These are phyloP conservation scores for Fusarium siculi DNA, from an alignment of 2,329 filamentous ascomycete genomes.

Conservation along the genomic window DNA sequence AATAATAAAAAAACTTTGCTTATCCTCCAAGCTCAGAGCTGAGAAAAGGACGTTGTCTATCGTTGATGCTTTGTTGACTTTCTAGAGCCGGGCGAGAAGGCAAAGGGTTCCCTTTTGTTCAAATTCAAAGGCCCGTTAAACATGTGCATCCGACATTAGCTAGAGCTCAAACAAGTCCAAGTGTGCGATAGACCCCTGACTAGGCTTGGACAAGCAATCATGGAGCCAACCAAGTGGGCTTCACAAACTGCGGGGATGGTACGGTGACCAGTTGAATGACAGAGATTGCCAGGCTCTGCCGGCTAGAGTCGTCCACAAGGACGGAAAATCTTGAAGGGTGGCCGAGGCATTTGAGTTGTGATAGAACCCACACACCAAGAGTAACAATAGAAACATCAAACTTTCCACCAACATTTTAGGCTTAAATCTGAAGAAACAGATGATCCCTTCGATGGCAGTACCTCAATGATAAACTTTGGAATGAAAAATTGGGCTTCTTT, in stretches of 20 bases:
- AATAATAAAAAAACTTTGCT: background rate
- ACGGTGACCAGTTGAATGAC: conserved; percentile 42
- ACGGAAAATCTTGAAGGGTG: conserved; percentile 38
- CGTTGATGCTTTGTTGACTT: conserved; percentile 28
- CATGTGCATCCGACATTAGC: conserved; percentile 38
- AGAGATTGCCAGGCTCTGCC: conserved; percentile 12
- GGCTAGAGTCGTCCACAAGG: conserved; percentile 39
- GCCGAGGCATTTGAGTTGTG: conserved; percentile 8
- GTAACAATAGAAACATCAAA: conserved; percentile 8
- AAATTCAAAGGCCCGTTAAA: conserved; percentile 25
- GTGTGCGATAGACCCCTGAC: conserved; percentile 43
- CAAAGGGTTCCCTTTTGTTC: conserved; percentile 34
- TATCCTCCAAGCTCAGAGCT: conserved; percentile 1
- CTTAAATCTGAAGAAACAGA: background rate
- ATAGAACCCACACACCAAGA: conserved; percentile 3
- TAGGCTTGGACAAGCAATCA: conserved; percentile 43
- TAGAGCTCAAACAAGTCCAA: conserved; percentile 26
- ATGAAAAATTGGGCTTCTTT: background rate
- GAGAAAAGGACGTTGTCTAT: conserved; percentile 3
- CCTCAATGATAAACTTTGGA: background rate
- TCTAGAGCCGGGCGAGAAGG: conserved; percentile 12
- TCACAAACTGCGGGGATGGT: conserved; percentile 36
- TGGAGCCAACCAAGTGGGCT: conserved; percentile 37
- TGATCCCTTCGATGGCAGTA: background rate
- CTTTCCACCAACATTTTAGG: conserved; percentile 5